Percentiles rank a stretch among this genome's conserved stretches.
phyloP scores from a whole-genome alignment of 2,329 filamentous ascomycete species.

The Penicillium sp. region DNA sequence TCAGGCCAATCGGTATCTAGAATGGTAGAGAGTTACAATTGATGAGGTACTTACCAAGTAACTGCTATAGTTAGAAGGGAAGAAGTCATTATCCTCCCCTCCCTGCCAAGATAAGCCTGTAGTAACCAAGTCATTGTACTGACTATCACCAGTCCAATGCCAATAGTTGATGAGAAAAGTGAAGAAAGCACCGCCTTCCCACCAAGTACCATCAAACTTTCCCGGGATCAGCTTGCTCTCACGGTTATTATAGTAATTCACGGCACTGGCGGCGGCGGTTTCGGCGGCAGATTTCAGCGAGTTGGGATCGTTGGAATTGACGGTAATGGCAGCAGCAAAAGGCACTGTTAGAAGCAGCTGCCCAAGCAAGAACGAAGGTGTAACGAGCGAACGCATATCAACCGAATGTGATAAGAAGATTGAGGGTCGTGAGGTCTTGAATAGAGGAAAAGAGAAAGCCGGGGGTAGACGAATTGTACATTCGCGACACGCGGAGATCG shows the following conservation, averaged over 20 bases:
- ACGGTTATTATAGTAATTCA: conserved; percentile 35
- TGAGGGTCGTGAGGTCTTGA: not conserved
- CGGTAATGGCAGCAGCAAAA: conserved; percentile 10
- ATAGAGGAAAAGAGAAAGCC: not conserved
- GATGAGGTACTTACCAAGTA: conserved; percentile 27
- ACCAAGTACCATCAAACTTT: conserved; percentile 50
- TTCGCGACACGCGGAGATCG: not conserved
- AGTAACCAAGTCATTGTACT: conserved; percentile 65
- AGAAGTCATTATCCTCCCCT: conserved; percentile 67
- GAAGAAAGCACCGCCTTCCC: conserved; percentile 67
- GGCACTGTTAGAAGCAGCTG: conserved; percentile 5
- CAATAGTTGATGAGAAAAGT: conserved; percentile 71
- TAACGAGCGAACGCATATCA: conserved; percentile 11
- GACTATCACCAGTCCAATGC: conserved; percentile 69
- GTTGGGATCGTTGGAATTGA: conserved; percentile 22
- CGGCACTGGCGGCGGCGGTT: conserved; percentile 37
- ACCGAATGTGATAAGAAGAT: not conserved
- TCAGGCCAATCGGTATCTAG: not conserved
- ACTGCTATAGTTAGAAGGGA: conserved; percentile 53
- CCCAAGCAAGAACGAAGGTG: not conserved
- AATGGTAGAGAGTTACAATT: conserved; percentile 8
- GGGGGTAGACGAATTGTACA: not conserved
- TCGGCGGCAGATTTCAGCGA: conserved; percentile 34
- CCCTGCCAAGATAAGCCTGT: conserved; percentile 68
- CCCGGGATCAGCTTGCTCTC: conserved; percentile 40